Conservation (phyloP, 2,329 filamentous ascomycete genomes). For the Neofusicoccum ribis region DNA sequence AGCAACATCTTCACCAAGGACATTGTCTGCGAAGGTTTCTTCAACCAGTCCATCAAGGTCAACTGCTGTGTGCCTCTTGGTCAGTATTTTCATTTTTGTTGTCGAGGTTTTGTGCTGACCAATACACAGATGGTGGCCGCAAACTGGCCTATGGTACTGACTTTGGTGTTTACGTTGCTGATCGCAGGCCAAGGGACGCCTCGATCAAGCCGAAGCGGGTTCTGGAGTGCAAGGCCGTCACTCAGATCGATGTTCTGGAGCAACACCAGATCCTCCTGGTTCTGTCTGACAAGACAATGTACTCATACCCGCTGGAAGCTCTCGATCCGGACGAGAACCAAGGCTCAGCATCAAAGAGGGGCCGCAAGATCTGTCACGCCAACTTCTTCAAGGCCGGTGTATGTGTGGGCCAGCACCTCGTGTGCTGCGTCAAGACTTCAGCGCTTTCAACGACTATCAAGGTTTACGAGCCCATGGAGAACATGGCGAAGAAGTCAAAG, state of each 20-base stretch:
- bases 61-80: constrained; percentile 93
- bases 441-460: constrained; percentile 95
- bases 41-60: constrained; percentile 83
- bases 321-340: constrained; percentile 77
- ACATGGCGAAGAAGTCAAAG: constrained; percentile 89
- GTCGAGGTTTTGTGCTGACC: not conserved
- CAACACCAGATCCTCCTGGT: constrained; percentile 92
- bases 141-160: constrained; percentile 96
- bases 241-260: constrained; percentile 93
- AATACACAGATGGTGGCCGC: constrained; percentile 74
- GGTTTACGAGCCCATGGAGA: constrained; percentile 97
- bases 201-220: constrained; percentile 74
- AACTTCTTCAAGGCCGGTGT: constrained; percentile 99
- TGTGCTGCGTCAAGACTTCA: constrained; percentile 94
- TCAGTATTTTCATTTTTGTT: constrained; percentile 46
- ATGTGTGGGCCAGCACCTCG: constrained; percentile 88
- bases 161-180: constrained; percentile 86
- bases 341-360: constrained; percentile 75
- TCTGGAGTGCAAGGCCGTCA: constrained; percentile 82
- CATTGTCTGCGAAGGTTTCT: constrained; percentile 80
- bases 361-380: constrained; percentile 96
- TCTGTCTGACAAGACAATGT: constrained; percentile 86
- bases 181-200: constrained; percentile 83
- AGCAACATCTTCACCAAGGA: constrained; percentile 71
- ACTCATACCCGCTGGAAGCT: constrained; percentile 84